These are phyloP conservation scores for Tagetes patula DNA, from an alignment of 129 eudicot genomes.

Conservation along the genomic window DNA sequence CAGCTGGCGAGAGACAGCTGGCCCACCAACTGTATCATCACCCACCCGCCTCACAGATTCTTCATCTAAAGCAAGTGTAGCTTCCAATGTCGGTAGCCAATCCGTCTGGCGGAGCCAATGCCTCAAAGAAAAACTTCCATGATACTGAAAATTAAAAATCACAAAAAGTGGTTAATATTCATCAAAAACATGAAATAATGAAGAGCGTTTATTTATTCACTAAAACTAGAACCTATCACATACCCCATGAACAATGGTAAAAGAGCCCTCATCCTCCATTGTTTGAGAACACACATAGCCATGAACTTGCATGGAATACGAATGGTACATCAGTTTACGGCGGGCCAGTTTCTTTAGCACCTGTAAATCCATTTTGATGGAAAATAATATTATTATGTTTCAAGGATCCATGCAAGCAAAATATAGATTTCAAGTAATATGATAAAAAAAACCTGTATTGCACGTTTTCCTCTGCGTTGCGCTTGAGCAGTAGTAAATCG, in stretches of 20 bases:
- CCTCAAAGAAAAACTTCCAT: constrained; percentile 91
- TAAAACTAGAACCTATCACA: constrained; percentile 51
- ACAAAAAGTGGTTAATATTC: neutral
- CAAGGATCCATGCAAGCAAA: constrained; percentile 4
- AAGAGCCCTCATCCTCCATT: constrained; percentile 57
- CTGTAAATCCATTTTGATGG: constrained; percentile 36
- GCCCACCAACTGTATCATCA: constrained; percentile 94
- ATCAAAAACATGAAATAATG: constrained; percentile 15
- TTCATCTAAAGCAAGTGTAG: constrained; percentile 92
- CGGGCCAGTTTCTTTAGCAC: constrained; percentile 82
- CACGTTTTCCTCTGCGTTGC: constrained; percentile 95
- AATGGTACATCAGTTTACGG: constrained; percentile 74
- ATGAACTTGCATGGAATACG: constrained; percentile 98
- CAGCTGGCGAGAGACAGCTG: constrained; percentile 85
- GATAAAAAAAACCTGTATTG: constrained; percentile 81
- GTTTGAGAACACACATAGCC: constrained; percentile 72
- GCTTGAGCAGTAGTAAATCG: constrained; percentile 77
- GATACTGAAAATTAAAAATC: constrained; percentile 54
- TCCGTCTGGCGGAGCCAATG: constrained; percentile 97
- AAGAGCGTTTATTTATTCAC: constrained; percentile 19
- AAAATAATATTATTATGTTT: constrained; percentile 3
- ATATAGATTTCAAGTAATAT: neutral
- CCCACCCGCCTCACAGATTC: constrained; percentile 93
- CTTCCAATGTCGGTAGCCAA: constrained; percentile 99
- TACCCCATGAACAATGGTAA: constrained; percentile 95